Percentiles rank a stretch among this genome's conserved stretches.
phyloP scores from a whole-genome alignment of 148 eudicot genomes.

The Vaccinium macrocarpon region DNA sequence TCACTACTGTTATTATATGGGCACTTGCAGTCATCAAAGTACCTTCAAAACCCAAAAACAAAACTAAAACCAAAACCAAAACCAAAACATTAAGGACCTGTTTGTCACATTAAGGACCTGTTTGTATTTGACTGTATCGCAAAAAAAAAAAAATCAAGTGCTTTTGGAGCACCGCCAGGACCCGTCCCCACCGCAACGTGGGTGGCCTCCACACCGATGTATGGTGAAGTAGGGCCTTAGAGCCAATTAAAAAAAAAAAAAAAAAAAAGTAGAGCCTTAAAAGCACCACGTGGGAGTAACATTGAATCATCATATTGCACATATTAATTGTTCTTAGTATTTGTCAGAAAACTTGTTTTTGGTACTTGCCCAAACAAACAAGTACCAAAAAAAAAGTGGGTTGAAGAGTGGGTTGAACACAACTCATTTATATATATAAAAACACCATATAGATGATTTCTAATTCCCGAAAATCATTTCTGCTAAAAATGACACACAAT shows the following conservation, averaged over 20 bases:
- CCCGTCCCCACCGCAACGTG: neutral
- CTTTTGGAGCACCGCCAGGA: neutral
- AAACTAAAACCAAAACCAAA: neutral
- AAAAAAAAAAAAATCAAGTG: neutral
- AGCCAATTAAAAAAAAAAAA: neutral
- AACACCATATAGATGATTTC: neutral
- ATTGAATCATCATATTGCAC: neutral
- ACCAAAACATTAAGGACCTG: neutral
- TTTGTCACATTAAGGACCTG: neutral
- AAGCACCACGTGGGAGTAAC: neutral
- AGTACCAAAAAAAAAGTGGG: too few relatives aligned
- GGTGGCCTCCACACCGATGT: neutral
- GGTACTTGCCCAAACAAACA: too few relatives aligned
- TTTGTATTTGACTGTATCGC: neutral
- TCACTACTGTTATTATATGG: slow-evolving; percentile 58
- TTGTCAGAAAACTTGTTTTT: neutral
- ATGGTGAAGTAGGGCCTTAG: neutral
- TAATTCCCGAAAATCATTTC: neutral
- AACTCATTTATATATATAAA: neutral
- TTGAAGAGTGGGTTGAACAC: neutral
- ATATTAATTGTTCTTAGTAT: neutral
- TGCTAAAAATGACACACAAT: neutral
- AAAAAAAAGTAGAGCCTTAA: neutral
- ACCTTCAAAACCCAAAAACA: slow-evolving; percentile 26
- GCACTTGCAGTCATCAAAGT: slow-evolving; percentile 50